A percentile compares a stretch with the other conserved stretches of the same genome.
Conservation (phyloP, 2,329 filamentous ascomycete genomes). For the Fusarium sp. region DNA sequence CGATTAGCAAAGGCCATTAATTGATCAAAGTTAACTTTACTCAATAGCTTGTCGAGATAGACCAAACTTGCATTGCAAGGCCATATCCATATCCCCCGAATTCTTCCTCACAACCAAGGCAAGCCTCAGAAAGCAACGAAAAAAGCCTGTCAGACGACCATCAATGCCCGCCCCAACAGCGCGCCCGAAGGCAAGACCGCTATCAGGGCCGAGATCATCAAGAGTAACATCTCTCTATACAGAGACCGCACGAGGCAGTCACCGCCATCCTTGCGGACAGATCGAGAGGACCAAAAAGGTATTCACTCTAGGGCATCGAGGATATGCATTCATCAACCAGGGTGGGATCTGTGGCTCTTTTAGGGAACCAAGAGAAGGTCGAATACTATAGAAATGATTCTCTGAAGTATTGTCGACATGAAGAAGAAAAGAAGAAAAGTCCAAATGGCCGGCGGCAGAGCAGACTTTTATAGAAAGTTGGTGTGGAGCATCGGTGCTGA, state of each 20-base stretch:
- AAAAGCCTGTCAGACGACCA: slow-evolving; percentile 87
- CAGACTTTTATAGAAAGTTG: slow-evolving; percentile 29
- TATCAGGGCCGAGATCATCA: slow-evolving; percentile 92
- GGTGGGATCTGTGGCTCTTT: slow-evolving; percentile 91
- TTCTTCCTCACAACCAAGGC: slow-evolving; percentile 66
- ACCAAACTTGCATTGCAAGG: too few relatives aligned
- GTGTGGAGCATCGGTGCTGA: slow-evolving; percentile 5
- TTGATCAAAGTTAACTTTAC: too few relatives aligned
- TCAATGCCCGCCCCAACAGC: slow-evolving; percentile 82
- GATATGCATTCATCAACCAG: slow-evolving; percentile 68
- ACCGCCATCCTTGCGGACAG: slow-evolving; percentile 67
- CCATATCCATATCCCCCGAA: too few relatives aligned
- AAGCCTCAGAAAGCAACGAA: slow-evolving; percentile 66
- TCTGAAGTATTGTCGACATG: slow-evolving; percentile 75
- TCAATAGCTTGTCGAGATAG: too few relatives aligned
- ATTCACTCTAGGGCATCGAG: slow-evolving; percentile 70
- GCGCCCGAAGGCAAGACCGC: slow-evolving; percentile 81
- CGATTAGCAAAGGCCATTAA: too few relatives aligned
- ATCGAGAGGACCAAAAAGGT: slow-evolving; percentile 45
- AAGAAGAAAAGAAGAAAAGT: slow-evolving; percentile 64
- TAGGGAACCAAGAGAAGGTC: slow-evolving; percentile 92
- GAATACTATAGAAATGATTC: slow-evolving; percentile 99
- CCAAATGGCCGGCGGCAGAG: slow-evolving; percentile 45
- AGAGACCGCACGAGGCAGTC: slow-evolving; percentile 54
- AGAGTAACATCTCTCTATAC: slow-evolving; percentile 80